Base-by-base conservation (phyloP, 1,284 basidiomycete species). In the Ustilago esculenta region DNA sequence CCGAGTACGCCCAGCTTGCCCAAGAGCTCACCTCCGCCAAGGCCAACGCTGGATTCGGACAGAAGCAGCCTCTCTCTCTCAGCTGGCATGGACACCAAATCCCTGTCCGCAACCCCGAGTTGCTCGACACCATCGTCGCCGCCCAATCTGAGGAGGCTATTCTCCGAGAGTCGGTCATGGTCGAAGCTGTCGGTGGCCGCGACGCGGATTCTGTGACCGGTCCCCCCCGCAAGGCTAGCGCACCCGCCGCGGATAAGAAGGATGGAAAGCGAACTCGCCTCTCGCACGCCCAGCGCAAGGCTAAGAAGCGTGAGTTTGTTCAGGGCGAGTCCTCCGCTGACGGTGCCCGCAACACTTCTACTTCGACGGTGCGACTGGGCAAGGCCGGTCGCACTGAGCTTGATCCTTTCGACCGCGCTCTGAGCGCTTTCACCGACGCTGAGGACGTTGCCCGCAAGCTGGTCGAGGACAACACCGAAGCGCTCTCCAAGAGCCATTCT, bases 91-190 rank as follows among this genome's bases (percentile, higher is more conserved):
- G 88, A 10, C 87, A 90, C 73, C 87, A 88, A 3, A 88, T 98
- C 8, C 92, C 93, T 15, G 86, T 97, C 41, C 87, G 94, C 51
- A 93, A 90, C 74, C 92, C 93, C 0, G 94, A 98, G 83, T 84
- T 98, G 45, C 92, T 97, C 45, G 91, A 91, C 75, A 91, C 91
- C 17, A 85, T 97, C 61, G 83, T 92, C 58, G 90, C 88, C 73
- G 90, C 95, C 4, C 91, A 94, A 76, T 87, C 89, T 12, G 92
- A 90, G 3, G 87, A 94, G 74, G 79, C 68, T n/a, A 55, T 57
- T 3, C 64, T 80, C 1, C 53, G 60, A 27, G 56, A 60, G n/a
- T 83, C 83, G 48, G 86, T 73, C 33, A 46, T 37, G 36, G 55
- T 61, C 49, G 69, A 64, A 33, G 58, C 64, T 7, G 34, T 64